These are phyloP conservation scores for Zelopaecilomyces penicillatus DNA, from an alignment of 2,329 filamentous ascomycete species.

Conservation along the genomic window DNA sequence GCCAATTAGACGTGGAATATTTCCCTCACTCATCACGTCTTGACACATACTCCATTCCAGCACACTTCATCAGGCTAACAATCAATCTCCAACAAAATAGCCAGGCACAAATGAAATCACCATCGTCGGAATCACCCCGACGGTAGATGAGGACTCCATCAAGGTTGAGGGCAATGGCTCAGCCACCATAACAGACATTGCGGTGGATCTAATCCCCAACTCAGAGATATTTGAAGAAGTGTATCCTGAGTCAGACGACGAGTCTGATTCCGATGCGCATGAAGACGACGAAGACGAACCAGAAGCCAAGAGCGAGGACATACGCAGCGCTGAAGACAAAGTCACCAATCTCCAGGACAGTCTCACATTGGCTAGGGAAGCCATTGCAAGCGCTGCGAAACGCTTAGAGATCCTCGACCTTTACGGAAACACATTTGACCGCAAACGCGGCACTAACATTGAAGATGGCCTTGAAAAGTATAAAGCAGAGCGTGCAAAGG, in stretches of 20 bases:
- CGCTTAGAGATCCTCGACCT: conserved; percentile 34
- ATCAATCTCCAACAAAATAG: conserved; percentile 16
- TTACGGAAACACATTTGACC: conserved; percentile 29
- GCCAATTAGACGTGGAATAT: conserved; percentile 24
- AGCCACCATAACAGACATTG: conserved; percentile 53
- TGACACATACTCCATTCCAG: conserved; percentile 1
- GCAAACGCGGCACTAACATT: conserved; percentile 27
- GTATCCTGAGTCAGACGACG: conserved; percentile 36
- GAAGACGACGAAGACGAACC: conserved; percentile 14
- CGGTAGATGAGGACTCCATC: conserved; percentile 50
- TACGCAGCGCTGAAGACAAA: conserved; percentile 18
- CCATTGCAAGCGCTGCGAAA: conserved; percentile 17
- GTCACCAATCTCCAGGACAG: conserved; percentile 20
- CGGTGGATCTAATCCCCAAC: conserved; percentile 47
- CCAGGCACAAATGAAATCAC: conserved; percentile 50
- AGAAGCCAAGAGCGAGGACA: conserved; percentile 9
- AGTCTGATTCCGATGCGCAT: conserved; percentile 21
- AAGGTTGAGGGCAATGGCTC: conserved; percentile 50
- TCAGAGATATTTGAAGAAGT: conserved; percentile 42
- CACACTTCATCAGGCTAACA: conserved; percentile 2
- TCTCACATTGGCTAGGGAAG: conserved; percentile 13
- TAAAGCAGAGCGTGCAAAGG: conserved; percentile 31
- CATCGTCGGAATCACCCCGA: conserved; percentile 46
- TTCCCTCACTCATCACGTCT: conserved; percentile 23
- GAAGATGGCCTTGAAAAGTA: conserved; percentile 31